Evolutionary conservation across 139 green algal species (phyloP), one percentile per base, ranked within the genome.

Genomic region (Chlorella sp.): DNA sequence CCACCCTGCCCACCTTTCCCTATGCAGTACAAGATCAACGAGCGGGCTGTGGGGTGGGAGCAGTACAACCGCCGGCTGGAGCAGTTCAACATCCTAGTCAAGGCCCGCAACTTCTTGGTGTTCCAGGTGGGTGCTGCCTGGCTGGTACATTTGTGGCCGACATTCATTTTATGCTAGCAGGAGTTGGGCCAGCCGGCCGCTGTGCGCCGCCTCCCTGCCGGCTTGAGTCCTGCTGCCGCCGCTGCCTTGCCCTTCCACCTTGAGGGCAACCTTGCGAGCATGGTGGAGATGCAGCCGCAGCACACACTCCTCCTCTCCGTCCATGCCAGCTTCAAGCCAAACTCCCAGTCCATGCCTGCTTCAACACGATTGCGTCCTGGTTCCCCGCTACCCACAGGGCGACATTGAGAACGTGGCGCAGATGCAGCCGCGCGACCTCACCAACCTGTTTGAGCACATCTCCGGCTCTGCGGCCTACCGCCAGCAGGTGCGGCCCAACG

Each of bases 61-160:
- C 93, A 91, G 1, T 99, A 99, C 93, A 93, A 91, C 79, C 76
- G 87, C 30, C 81, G 88, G 72, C 91, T 99, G 60, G 89, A 94
- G 70, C 28, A 28, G 32, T 95, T 95, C 78, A 95, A 96, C 65
- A 96, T 99, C 75, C 91, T 99, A 17, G 94, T 98, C 64, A 97
- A 98, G 73, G 96, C 96, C 40, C 92, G 96, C 40, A 99, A 99
- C 90, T 99, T 99, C 89, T 89, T 99, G 30, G 96, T 99, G 0
- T 99, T 99, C 87, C 97, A 99, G 94, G 93, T 96, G 85, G 13
- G 81, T 75, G 65, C 38, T 40, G 64, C 16, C 2, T 19, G 26
- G 41, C 3, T 77, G 72, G 13, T 67, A 26, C n/a, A 17, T 38
- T 74, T 17, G 41, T 40, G 34, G 41, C 40, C 58, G 70, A 34